A percentile compares a stretch with the other conserved stretches of the same genome.
Conservation (phyloP, 1,284 basidiomycete genomes). For the Papiliotrema nemorosa region DNA sequence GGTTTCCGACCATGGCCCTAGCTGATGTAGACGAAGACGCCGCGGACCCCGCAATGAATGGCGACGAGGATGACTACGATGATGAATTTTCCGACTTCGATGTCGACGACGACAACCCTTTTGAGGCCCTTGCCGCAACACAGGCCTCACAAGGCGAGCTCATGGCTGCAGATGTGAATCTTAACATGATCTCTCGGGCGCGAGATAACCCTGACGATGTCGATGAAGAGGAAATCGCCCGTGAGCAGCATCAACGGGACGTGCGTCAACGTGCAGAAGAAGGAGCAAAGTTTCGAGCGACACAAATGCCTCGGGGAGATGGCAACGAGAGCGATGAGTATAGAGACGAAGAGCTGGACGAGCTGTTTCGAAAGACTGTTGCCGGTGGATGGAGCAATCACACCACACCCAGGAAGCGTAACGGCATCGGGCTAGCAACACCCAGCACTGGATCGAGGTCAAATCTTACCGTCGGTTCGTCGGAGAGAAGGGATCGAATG, state of each 20-base stretch:
- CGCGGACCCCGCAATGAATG: not conserved
- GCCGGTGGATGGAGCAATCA: constrained; percentile 17
- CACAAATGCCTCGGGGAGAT: constrained; percentile 29
- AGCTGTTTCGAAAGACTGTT: constrained; percentile 30
- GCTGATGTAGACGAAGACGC: not conserved
- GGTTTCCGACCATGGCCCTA: not conserved
- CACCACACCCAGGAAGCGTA: constrained; percentile 17
- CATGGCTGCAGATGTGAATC: constrained; percentile 40
- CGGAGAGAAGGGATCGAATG: constrained; percentile 13
- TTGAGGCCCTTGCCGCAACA: constrained; percentile 34
- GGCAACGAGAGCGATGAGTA: constrained; percentile 27
- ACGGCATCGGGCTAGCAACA: constrained; percentile 14
- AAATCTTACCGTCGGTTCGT: constrained; percentile 9
- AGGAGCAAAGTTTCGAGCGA: constrained; percentile 32
- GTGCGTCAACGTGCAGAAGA: constrained; percentile 31
- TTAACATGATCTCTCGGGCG: constrained; percentile 35
- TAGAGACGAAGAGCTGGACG: constrained; percentile 37
- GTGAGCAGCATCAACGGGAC: constrained; percentile 23
- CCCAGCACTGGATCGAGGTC: constrained; percentile 5
- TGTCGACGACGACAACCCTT: constrained; percentile 37
- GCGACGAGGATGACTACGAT: constrained; percentile 25
- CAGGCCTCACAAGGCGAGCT: constrained; percentile 29
- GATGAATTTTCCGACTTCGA: constrained; percentile 21
- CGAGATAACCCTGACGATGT: constrained; percentile 28
- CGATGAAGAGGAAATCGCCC: constrained; percentile 26